phyloP scores from a whole-genome alignment of 2,329 filamentous ascomycete genomes.

The Fusarium sp. region DNA sequence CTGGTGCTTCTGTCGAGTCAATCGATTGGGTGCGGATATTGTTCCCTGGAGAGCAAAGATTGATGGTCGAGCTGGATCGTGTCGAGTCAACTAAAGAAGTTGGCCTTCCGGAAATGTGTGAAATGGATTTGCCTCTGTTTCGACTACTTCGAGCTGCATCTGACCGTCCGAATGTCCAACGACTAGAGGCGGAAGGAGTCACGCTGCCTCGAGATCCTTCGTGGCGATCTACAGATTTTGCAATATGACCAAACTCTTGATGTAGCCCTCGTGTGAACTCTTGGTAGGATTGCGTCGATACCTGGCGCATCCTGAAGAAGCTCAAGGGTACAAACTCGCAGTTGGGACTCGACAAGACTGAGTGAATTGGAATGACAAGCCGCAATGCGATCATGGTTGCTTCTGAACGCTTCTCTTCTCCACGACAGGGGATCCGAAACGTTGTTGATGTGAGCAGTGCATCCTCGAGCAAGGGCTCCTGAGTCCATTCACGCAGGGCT shows the following conservation, averaged over 20 bases:
- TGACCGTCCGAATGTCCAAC: conserved; percentile 32
- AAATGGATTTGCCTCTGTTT: conserved; percentile 14
- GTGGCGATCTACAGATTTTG: conserved; percentile 47
- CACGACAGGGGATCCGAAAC: conserved; percentile 57
- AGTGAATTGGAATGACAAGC: conserved; percentile 71
- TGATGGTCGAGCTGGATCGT: conserved; percentile 44
- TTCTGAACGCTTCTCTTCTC: conserved; percentile 33
- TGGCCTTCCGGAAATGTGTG: conserved; percentile 14
- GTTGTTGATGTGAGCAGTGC: conserved; percentile 58
- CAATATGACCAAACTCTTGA: conserved; percentile 67
- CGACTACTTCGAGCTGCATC: conserved; percentile 9
- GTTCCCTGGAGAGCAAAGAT: conserved; percentile 37
- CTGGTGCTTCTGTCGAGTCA: conserved; percentile 30
- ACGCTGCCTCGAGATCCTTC: conserved; percentile 8
- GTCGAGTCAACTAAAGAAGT: conserved; percentile 35
- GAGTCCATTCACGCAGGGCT: conserved; percentile 56
- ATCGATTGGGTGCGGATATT: conserved; percentile 29
- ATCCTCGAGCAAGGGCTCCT: conserved; percentile 60
- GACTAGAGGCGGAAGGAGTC: conserved; percentile 14
- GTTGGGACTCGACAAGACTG: conserved; percentile 61
- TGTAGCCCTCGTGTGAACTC: conserved; percentile 71
- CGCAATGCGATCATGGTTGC: conserved; percentile 65
- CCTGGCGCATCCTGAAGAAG: conserved; percentile 75
- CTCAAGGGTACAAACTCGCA: conserved; percentile 71
- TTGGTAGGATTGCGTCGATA: conserved; percentile 68